Base-by-base conservation (phyloP, 1,284 basidiomycete species). In the Cryptococcus jaspeensis region DNA sequence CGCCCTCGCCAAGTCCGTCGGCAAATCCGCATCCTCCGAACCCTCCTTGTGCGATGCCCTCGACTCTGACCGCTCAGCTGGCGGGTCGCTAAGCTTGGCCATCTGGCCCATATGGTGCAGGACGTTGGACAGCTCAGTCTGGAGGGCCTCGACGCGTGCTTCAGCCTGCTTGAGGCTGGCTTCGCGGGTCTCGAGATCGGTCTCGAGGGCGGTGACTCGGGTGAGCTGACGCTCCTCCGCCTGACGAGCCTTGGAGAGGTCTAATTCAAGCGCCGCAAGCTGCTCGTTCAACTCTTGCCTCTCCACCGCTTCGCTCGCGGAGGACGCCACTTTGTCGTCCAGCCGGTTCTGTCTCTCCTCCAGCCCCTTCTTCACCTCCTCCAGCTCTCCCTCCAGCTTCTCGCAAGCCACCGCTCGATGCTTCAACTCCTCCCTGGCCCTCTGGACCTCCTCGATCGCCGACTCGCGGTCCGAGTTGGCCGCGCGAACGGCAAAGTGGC, bases 401-500 rank as follows among this genome's bases (percentile, higher is more conserved):
- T 59, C 52, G 25, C 52, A 52, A 11, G 46, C 45, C 3, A 28
- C 36, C 3, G 36, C 41, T 16, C 53, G 57, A 13, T 47, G 39
- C 18, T 63, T 53, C 25, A 72, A 50, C 22, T 67, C 65, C 3
- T 56, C 49, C 40, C 50, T 50, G 11, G 58, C 53, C 6, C 42
- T 47, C 20, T 57, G 20, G 5, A 68, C 55, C 15, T 65, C 66
- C 25, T 64, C 55, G 8, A 63, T 11, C 15, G 70, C 68, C 13
- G 73, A 65, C 1, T 71, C 69, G 15, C 83, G 71, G 58, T 84
- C 81, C 13, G 78, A 78, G 64, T 86, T 81, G 43, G 87, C 77
- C 1, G 84, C 82, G 58, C 87, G 81, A 8, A 85, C 80, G 3
- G 84, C 80, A 66, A 89, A 88, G 58, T 80, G 83, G 32, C 84